Base-by-base conservation (phyloP, 306 rosid species). In the Nissolia schottii region DNA sequence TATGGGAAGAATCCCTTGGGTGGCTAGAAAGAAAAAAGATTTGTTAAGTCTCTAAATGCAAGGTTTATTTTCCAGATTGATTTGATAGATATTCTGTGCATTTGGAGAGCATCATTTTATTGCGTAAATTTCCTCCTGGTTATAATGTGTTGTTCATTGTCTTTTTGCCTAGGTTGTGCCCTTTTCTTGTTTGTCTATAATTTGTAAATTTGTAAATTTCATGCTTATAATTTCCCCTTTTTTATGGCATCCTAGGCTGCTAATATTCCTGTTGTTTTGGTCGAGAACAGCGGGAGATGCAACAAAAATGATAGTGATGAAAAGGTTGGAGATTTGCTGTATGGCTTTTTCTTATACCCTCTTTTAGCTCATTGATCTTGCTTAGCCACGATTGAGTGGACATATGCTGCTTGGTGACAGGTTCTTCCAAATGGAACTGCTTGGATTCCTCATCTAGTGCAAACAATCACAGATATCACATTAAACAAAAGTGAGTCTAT, bases 241-340 rank as follows among this genome's bases (percentile, higher is more conserved):
- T 70, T 29, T 65, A 40, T 20, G 15, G 45, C 49, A 46, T 71
- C 60, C 19, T 70, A 94, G 99, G 97, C 69, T 61, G 68, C 77
- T 34, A 14, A 75, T 1, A 82, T 91, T 80, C 96, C 96, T 16
- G 85, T 89, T 80, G 96, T 89, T 76, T 87, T 91, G 85, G 92
- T 86, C 35, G 99, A 94, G 85, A 94, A 94, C 87, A 91, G 99
- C 71, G 99, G 90, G 41, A 87, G 95, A 81, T 94, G 99, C 82
- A 86, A 82, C 80, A 91, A 88, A 84, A 91, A 91, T 74, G 97
- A 86, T 6, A 78, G 40, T 25, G 96, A 91, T 20, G 99, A 94
- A 77, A 91, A 91, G 99, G 99, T 94, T 57, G 46, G 82, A 79
- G 46, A 28, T 54, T 78, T 77, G 29, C 45, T 53, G 67, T 7